Conservation (phyloP, 345 rosid species). For the Acer yangbiense region DNA sequence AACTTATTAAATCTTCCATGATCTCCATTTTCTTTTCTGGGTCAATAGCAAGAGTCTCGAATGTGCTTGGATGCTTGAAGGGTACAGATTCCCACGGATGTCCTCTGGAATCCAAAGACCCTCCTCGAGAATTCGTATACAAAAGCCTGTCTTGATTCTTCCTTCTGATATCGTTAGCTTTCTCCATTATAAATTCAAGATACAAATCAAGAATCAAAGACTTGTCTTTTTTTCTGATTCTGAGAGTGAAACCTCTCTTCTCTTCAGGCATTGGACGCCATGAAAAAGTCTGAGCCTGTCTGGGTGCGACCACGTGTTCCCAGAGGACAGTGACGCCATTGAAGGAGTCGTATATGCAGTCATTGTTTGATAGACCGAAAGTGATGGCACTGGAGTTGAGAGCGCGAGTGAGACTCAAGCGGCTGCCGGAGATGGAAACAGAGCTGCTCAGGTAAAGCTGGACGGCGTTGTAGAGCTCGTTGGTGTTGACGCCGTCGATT, state of each 20-base stretch:
- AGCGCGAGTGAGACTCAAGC: slow-evolving; percentile 82
- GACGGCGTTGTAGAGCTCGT: slow-evolving; percentile 98
- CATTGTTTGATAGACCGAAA: slow-evolving; percentile 82
- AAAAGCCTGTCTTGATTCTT: slow-evolving; percentile 69
- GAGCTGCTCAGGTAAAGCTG: slow-evolving; percentile 89
- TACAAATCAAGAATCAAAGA: slow-evolving; percentile 57
- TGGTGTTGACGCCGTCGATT: slow-evolving; percentile 96
- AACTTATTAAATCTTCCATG: slow-evolving; percentile 74
- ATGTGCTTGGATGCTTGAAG: slow-evolving; percentile 93
- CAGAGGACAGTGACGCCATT: slow-evolving; percentile 62
- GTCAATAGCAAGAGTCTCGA: slow-evolving; percentile 89
- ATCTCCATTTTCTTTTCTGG: slow-evolving; percentile 60
- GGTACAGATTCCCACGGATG: slow-evolving; percentile 98
- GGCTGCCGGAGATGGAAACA: slow-evolving; percentile 73
- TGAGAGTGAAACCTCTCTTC: slow-evolving; percentile 85
- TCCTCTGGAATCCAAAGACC: slow-evolving; percentile 83
- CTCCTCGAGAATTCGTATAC: slow-evolving; percentile 87
- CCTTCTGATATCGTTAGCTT: slow-evolving; percentile 73
- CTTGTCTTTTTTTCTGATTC: slow-evolving; percentile 71
- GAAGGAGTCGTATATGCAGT: slow-evolving; percentile 68
- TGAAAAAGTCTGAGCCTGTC: slow-evolving; percentile 75
- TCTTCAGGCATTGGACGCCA: slow-evolving; percentile 98
- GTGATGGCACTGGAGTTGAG: slow-evolving; percentile 87
- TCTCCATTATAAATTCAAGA: slow-evolving; percentile 78
- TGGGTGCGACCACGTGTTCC: slow-evolving; percentile 89